Evolutionary conservation across 768 basidiomycete genomes (phyloP).

Genomic region (Rhizopogon vinicolor): DNA sequence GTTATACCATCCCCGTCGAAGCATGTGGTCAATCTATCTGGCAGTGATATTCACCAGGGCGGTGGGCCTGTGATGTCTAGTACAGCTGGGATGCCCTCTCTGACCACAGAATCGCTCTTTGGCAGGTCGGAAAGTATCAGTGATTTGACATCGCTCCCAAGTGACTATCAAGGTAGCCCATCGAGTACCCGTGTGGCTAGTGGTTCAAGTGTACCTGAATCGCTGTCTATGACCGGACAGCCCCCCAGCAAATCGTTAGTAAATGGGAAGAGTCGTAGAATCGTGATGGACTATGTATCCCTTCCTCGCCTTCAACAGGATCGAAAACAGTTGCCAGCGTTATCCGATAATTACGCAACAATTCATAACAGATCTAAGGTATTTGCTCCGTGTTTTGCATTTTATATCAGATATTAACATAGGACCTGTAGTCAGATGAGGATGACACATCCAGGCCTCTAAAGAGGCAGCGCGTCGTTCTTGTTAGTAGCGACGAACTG

Average conservation of each 20-base stretch:
- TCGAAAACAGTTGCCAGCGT: background rate
- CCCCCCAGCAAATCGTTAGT: background rate
- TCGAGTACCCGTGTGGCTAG: too few species aligned
- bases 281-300: background rate
- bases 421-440: background rate
- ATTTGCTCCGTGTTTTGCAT: background rate
- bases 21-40: background rate
- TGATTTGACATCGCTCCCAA: conserved; percentile 26
- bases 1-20: background rate
- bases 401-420: background rate
- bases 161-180: conserved; percentile 9
- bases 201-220: background rate
- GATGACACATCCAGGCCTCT: background rate
- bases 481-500: background rate
- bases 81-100: background rate
- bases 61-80: background rate
- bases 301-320: background rate
- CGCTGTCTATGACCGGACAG: background rate
- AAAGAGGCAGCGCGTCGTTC: background rate
- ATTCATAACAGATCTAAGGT: background rate
- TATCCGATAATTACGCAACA: background rate
- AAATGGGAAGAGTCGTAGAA: background rate
- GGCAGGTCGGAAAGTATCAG: conserved; percentile 11
- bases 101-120: background rate
- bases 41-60: background rate